Conservation (phyloP, 768 basidiomycete genomes). For the Russula lepida region DNA sequence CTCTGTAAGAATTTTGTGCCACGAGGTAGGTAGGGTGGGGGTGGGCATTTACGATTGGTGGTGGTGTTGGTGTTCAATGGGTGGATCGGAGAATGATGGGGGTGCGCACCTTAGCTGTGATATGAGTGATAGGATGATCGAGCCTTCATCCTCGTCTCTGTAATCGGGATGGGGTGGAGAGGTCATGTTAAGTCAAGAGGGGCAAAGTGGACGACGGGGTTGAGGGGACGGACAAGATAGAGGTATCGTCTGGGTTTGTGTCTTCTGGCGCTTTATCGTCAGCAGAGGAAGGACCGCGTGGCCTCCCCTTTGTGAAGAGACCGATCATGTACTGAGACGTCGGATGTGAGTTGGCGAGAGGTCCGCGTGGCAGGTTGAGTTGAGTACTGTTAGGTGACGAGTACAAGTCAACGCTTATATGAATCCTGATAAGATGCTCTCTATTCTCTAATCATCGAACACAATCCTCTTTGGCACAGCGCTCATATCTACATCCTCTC, state of each 20-base stretch:
- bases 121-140: conserved; percentile 78
- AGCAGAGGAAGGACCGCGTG: conserved; percentile 51
- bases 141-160: conserved; percentile 92
- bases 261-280: conserved; percentile 71
- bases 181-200: conserved; percentile 19
- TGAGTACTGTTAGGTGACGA: not conserved
- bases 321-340: conserved; percentile 53
- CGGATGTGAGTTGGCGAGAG: not conserved
- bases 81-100: not conserved
- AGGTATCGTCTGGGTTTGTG: conserved; percentile 83
- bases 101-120: conserved; percentile 69
- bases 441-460: conserved; percentile 39
- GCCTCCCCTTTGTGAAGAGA: conserved; percentile 56
- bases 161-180: conserved; percentile 22
- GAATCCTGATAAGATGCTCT: not conserved
- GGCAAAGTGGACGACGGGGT: conserved; percentile 8
- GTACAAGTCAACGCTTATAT: too few species aligned
- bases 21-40: not conserved
- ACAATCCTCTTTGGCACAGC: conserved; percentile 71
- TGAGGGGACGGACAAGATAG: conserved; percentile 61
- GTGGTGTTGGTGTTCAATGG: not conserved
- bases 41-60: not conserved
- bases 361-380: not conserved
- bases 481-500: conserved; percentile 54
- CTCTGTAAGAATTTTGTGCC: conserved; percentile 36